Evolutionary conservation across 371 early-diverging fungal species (phyloP), one percentile per base, ranked within the genome.

Genomic region (Entomophthora muscae): DNA sequence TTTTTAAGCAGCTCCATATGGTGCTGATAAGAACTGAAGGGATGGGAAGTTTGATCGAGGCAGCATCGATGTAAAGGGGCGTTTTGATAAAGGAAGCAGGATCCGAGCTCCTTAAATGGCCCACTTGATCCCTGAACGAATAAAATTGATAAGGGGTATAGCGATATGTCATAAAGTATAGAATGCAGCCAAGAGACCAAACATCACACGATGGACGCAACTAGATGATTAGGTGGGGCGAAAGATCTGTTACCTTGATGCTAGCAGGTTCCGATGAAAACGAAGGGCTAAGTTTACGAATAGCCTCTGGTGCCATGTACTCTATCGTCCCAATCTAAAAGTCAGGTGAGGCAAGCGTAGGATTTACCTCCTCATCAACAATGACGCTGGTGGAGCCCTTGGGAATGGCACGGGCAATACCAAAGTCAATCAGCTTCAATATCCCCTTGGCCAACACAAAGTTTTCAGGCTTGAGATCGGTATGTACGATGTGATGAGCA

Each of bases 221-320:
- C 72, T 81, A 70, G 24, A 68, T 66, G 32, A 42, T 7, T 1
- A 10, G 27, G 42, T 42, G 17, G 17, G 42, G 42, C 42, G 42
- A 17, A 42, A 42, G 42, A n/a, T n/a, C n/a, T n/a, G 42, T 42
- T 42, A 42, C 42, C 42, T 42, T 42, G 42, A 42, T 42, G 42
- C 17, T 42, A 17, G 42, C 42, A 5, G 42, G 42, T 10, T n/a
- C 42, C 42, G 42, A 10, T 42, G 42, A 17, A 17, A 17, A 10
- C 17, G 42, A 17, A 17, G 22, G 60, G 13, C 59, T 64, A 32
- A 68, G 56, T 51, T 76, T 77, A 22, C 66, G 61, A 26, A 93
- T 75, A 0, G 93, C 84, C 73, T 99, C 99, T 0, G 99, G 99
- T 0, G 98, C 80, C 93, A 98, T 97, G 72, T 98, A 99, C 68